Conservation (phyloP, 2,329 filamentous ascomycete species). For the Thyridium curvatum region DNA sequence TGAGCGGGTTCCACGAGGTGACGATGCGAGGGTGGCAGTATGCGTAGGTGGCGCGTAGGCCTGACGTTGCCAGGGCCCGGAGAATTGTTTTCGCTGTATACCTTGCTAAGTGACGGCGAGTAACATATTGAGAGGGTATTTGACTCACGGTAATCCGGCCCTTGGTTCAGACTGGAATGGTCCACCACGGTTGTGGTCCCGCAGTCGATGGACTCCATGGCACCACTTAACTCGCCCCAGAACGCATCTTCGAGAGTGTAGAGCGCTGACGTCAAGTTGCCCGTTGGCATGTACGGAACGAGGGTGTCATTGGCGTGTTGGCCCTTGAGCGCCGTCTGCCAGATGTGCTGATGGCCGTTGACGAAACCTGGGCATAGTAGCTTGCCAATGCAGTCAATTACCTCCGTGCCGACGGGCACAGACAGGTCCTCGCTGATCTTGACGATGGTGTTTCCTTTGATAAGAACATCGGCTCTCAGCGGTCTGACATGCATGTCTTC, state of each 20-base stretch:
- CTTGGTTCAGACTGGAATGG: conserved; percentile 3
- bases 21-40: conserved; percentile 26
- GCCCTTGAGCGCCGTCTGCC: conserved; percentile 50
- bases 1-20: conserved; percentile 20
- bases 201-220: conserved; percentile 1
- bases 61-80: conserved; percentile 32
- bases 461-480: not conserved
- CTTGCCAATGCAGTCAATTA: conserved; percentile 41
- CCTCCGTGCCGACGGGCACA: conserved; percentile 17
- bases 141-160: conserved; percentile 3
- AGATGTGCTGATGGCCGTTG: conserved; percentile 49
- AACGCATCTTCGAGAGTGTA: conserved; percentile 1
- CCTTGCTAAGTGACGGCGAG: not conserved
- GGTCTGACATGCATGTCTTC: too few relatives aligned
- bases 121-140: conserved; percentile 7
- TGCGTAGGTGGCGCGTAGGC: conserved; percentile 38
- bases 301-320: conserved; percentile 44
- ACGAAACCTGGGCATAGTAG: conserved; percentile 51
- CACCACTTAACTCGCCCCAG: conserved; percentile 1
- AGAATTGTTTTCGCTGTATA: conserved; percentile 11
- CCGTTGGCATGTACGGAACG: conserved; percentile 34
- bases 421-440: conserved; percentile 2
- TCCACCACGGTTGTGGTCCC: conserved; percentile 3
- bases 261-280: not conserved
- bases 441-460: conserved; percentile 1